Evolutionary conservation across 768 basidiomycete species (phyloP).

Genomic region (Termitomyces sp.): DNA sequence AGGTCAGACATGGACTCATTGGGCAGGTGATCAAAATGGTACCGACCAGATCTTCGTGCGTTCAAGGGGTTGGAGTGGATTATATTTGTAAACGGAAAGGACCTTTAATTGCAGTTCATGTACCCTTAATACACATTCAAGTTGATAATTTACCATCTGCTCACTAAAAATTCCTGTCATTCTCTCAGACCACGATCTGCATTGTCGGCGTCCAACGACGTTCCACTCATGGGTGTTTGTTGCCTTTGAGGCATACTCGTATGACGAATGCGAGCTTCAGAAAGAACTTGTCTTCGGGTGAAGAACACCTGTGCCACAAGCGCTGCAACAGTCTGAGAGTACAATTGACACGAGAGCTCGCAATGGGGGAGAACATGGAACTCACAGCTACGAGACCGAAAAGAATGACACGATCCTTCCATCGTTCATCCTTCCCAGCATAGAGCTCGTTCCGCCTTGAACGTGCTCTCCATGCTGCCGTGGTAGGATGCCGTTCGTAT

Average conservation of each 20-base stretch:
- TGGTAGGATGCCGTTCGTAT: constrained; percentile 24
- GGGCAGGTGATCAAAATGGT: constrained; percentile 33
- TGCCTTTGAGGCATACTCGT: neutral
- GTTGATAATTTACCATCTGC: neutral
- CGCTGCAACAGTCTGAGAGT: constrained; percentile 24
- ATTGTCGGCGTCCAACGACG: constrained; percentile 8
- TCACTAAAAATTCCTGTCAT: neutral
- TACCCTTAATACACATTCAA: neutral
- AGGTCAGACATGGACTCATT: constrained; percentile 34
- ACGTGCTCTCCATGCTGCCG: constrained; percentile 40
- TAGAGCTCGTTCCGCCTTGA: constrained; percentile 41
- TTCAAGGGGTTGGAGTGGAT: constrained; percentile 43
- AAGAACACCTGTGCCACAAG: constrained; percentile 28
- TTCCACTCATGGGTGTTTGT: neutral
- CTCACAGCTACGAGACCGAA: constrained; percentile 50
- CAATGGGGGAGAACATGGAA: neutral
- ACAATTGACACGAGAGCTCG: neutral
- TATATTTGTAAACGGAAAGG: constrained; percentile 31
- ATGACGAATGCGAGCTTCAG: constrained; percentile 12
- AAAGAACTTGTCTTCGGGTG: constrained; percentile 26
- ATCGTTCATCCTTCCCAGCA: constrained; percentile 56
- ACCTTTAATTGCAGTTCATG: neutral
- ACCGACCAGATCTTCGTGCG: constrained; percentile 32
- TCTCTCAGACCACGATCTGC: constrained; percentile 9
- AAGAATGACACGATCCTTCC: constrained; percentile 61